These are phyloP conservation scores for Erodium moschatum DNA, from an alignment of 441 rosid genomes.

Conservation along the genomic window DNA sequence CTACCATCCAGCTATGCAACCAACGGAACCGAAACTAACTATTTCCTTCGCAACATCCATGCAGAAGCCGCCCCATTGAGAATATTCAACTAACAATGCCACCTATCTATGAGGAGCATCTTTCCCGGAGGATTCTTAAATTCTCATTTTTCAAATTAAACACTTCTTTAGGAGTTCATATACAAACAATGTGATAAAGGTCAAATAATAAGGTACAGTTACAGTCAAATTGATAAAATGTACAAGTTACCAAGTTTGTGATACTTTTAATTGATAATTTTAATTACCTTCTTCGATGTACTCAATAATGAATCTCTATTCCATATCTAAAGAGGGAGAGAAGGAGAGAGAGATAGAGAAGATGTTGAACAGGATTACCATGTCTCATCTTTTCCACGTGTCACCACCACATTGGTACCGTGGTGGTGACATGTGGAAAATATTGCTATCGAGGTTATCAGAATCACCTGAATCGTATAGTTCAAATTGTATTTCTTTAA, in stretches of 20 bases:
- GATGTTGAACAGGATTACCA: not conserved
- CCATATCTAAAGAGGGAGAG: not conserved
- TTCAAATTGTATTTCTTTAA: not conserved
- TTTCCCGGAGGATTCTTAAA: too few species aligned
- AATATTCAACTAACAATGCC: not conserved
- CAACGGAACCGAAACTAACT: too few species aligned
- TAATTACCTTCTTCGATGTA: not conserved
- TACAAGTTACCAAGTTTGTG: not conserved
- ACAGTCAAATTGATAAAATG: not conserved
- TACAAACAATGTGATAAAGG: not conserved
- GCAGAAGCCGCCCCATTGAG: too few species aligned
- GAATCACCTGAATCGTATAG: not conserved
- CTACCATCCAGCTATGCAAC: too few species aligned
- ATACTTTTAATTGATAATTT: not conserved
- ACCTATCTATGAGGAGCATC: not conserved
- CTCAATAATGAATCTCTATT: not conserved
- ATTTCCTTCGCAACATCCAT: too few species aligned
- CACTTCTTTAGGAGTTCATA: not conserved
- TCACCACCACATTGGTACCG: not conserved
- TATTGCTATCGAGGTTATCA: not conserved
- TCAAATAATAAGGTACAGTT: not conserved
- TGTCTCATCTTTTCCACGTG: not conserved
- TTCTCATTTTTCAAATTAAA: too few species aligned
- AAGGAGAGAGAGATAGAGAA: not conserved
- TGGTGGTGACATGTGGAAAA: too few species aligned